These are phyloP conservation scores for Sugiyamaella pinicola DNA, from an alignment of 1,139 yeast species.

Conservation along the genomic window DNA sequence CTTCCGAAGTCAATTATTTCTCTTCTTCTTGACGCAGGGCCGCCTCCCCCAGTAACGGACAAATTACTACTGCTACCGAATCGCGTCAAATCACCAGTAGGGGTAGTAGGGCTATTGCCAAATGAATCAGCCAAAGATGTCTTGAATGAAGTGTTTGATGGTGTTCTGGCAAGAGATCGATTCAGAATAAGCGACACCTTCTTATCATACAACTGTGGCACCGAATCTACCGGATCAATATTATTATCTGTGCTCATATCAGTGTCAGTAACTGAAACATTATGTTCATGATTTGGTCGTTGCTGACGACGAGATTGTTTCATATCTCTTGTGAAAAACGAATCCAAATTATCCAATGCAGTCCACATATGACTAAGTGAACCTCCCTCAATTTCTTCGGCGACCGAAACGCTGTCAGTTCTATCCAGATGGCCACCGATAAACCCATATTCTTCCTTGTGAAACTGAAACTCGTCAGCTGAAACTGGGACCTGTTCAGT, in stretches of 20 bases:
- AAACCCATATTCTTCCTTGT: constrained; percentile 57
- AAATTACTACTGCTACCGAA: constrained; percentile 15
- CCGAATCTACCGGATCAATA: constrained; percentile 59
- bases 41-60: constrained; percentile 13
- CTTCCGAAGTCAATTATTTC: constrained; percentile 29
- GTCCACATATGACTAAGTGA: constrained; percentile 95
- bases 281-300: constrained; percentile 33
- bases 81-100: constrained; percentile 19
- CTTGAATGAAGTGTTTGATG: constrained; percentile 75
- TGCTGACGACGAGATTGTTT: constrained; percentile 16
- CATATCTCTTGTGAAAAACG: constrained; percentile 79
- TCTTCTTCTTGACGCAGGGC: constrained; percentile 24
- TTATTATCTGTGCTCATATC: constrained; percentile 47
- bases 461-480: constrained; percentile 42
- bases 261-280: constrained; percentile 46
- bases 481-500: constrained; percentile 30
- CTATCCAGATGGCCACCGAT: constrained; percentile 26
- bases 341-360: constrained; percentile 90
- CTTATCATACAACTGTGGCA: constrained; percentile 77
- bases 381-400: constrained; percentile 70
- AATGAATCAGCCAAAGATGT: constrained; percentile 58
- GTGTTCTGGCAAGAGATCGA: constrained; percentile 71
- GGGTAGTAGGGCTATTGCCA: constrained; percentile 31
- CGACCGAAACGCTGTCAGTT: constrained; percentile 33
- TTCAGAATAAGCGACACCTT: constrained; percentile 76